Conservation (phyloP, 345 rosid genomes). For the Ceriops zippeliana region DNA sequence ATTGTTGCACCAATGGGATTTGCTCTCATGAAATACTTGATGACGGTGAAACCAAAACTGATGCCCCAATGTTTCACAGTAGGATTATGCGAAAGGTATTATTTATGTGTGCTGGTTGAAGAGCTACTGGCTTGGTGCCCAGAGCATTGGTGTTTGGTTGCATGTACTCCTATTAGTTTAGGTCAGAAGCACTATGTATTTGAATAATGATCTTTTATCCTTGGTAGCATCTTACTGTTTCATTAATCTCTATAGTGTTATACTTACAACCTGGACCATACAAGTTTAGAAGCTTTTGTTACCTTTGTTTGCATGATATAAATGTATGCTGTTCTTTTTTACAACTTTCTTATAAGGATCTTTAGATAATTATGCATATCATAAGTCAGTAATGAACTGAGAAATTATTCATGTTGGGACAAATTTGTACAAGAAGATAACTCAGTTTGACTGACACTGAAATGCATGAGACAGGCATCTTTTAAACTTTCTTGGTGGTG, state of each 20-base stretch:
- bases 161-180: slow-evolving; percentile 2
- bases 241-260: neutral
- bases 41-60: slow-evolving; percentile 42
- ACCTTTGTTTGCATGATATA: neutral
- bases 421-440: slow-evolving; percentile 6
- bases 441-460: slow-evolving; percentile 13
- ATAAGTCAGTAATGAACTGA: neutral
- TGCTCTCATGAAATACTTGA: slow-evolving; percentile 89
- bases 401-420: neutral
- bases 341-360: neutral
- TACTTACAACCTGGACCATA: neutral
- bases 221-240: slow-evolving; percentile 13
- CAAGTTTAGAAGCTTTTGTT: neutral
- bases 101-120: neutral
- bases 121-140: neutral
- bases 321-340: neutral
- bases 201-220: slow-evolving; percentile 9
- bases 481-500: slow-evolving; percentile 96
- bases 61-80: slow-evolving; percentile 27
- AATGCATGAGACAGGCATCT: slow-evolving; percentile 64
- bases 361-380: neutral
- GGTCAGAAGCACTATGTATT: slow-evolving; percentile 5
- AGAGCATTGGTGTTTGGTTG: slow-evolving; percentile 9
- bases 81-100: slow-evolving; percentile 79
- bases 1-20: slow-evolving; percentile 54